phyloP scores from a whole-genome alignment of 148 eudicot species.

The Persicaria maculosa region DNA sequence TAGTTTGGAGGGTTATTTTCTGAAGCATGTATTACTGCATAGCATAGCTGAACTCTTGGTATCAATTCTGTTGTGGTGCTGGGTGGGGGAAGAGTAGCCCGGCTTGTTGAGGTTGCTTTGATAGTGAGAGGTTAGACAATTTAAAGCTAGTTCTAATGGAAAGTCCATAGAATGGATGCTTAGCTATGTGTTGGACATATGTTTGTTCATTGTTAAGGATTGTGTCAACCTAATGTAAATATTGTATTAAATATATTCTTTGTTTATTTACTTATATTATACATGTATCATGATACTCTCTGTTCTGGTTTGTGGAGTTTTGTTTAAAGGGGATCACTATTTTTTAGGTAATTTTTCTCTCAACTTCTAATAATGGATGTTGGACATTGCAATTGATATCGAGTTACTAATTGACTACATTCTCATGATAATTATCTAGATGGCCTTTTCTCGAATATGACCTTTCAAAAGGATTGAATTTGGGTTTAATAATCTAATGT shows the following conservation, averaged over 20 bases:
- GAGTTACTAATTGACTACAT: neutral
- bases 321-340: neutral
- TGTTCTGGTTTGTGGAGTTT: neutral
- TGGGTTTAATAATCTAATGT: too few species aligned
- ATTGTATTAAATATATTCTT: neutral
- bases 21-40: slow-evolving; percentile 1
- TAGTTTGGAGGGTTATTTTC: neutral
- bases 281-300: neutral
- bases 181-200: neutral
- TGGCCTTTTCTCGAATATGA: too few species aligned
- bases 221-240: neutral
- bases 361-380: neutral
- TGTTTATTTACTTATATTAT: neutral
- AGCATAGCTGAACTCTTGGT: neutral
- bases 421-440: too few species aligned
- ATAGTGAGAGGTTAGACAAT: neutral
- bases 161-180: neutral
- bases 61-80: neutral
- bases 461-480: too few species aligned
- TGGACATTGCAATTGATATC: neutral
- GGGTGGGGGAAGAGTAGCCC: neutral
- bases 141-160: neutral
- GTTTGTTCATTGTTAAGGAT: neutral
- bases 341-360: neutral
- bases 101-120: neutral